Evolutionary conservation across 352 stramenopile species (phyloP), one percentile per base, ranked within the genome.

Genomic region (Elongisporangium prolatum): DNA sequence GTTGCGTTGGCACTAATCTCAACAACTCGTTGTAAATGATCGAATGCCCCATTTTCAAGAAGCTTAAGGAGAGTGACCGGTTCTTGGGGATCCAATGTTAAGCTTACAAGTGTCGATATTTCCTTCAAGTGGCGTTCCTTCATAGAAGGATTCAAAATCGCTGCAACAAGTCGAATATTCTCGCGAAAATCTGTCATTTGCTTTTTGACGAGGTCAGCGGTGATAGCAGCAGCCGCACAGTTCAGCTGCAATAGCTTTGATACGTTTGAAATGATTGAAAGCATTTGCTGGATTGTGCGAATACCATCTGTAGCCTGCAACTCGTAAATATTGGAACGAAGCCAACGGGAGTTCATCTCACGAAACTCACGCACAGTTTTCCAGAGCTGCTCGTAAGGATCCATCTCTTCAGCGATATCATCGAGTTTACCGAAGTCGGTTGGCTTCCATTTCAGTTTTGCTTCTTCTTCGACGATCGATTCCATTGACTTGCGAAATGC

Each of bases 351-450:
- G 51, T 75, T 88, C 61, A 91, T 76, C 25, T 93, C 84, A 0
- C 83, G 82, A 58, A 92, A 92, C 49, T 92, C 76, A 34, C 82
- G 69, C 4, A 77, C 73, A 0, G 75, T 91, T 21, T 72, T 77
- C 84, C 84, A 93, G 16, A 93, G 60, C 21, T 89, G 72, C 11
- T 93, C 81, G 55, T 90, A 92, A 2, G 84, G 82, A 18, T 84
- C 76, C 65, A 92, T 80, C 16, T 80, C 80, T 53, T 90, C 75
- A 0, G 76, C 77, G 20, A 93, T 88, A 25, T 88, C 80, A 44
- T 92, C 84, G 3, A 93, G 63, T 48, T 84, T 86, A 54, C 75
- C 65, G 34, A 91, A 91, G 22, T 92, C 82, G 0, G 74, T 91
- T 3, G 69, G 57, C 17, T 88, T 83, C 84, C 80, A 93, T 28